Evolutionary conservation across 371 early-diverging fungal species (phyloP), one percentile per base, ranked within the genome.

Genomic region (Parasitella parasitica): DNA sequence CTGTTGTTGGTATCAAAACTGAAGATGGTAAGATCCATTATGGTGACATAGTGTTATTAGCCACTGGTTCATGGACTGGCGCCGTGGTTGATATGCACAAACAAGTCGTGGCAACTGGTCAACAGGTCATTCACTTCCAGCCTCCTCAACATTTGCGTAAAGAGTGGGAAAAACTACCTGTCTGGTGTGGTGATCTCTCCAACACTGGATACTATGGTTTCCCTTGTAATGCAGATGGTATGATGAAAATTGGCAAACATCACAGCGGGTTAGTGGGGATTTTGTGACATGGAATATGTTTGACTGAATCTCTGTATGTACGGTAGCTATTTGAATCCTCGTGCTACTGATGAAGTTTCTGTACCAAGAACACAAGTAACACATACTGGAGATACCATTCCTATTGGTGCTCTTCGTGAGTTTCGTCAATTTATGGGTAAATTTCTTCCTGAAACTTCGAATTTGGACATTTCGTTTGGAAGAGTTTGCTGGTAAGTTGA

Each of bases 21-120:
- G 59, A 34, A 15, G 83, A 87, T 60, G 73, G 75, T 4, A 61
- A 54, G 39, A 48, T 55, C 6, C 81, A 81, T 53, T 59, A 55
- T 28, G 77, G 63, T 0, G 83, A 76, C 37, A 64, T 46, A 11
- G 82, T 87, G 0, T 18, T 87, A 8, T 61, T 84, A n/a, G 75
- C 83, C 2, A 75, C 84, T 0, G 87, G 86, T 3, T 70, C 83
- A 22, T 87, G 87, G 87, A 80, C 83, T 4, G 69, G 80, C 0
- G 69, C 77, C 0, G 8, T 84, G 35, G 57, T 87, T 1, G 77
- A 81, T 27, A 64, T 81, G 63, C 60, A 65, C 16, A 58, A 69
- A 20, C 58, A 76, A 27, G 61, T 83, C 26, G 62, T 61, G 3
- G 82, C 87, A 2, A 70, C 79, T 9, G 85, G 83, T 11, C 82